A percentile compares a stretch with the other conserved stretches of the same genome.
Conservation (phyloP, 352 stramenopile genomes). For the Phytophthora palmivora region DNA sequence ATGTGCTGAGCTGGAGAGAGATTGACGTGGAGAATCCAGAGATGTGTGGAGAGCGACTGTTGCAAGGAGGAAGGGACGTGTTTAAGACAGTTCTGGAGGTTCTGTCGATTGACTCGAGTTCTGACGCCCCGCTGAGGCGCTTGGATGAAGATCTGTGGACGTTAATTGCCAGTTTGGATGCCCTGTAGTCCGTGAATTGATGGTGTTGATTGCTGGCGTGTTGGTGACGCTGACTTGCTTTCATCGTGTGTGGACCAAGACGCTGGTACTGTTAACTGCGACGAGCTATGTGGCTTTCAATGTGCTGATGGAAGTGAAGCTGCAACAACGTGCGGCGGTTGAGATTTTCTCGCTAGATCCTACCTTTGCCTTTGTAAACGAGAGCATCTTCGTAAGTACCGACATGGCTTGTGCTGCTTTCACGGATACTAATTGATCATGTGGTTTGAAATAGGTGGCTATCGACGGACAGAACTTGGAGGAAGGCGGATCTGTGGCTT, state of each 20-base stretch:
- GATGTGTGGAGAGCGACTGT: constrained; percentile 32
- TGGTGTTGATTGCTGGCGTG: constrained; percentile 13
- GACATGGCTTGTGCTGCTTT: neutral
- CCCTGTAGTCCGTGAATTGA: constrained; percentile 29
- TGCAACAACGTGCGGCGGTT: constrained; percentile 60
- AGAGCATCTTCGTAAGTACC: constrained; percentile 78
- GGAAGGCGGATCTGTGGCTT: constrained; percentile 69
- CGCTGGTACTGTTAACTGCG: constrained; percentile 49
- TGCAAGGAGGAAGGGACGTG: constrained; percentile 23
- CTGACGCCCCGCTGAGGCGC: constrained; percentile 22
- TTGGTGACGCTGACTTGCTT: constrained; percentile 56
- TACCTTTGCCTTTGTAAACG: constrained; percentile 81
- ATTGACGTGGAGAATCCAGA: constrained; percentile 31
- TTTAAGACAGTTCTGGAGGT: constrained; percentile 13
- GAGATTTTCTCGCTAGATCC: constrained; percentile 78
- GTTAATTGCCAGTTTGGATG: constrained; percentile 40
- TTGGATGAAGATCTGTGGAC: constrained; percentile 39
- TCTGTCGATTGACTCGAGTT: constrained; percentile 13
- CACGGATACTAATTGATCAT: constrained; percentile 1
- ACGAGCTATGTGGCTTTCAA: constrained; percentile 41
- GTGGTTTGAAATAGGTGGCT: constrained; percentile 50
- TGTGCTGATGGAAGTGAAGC: constrained; percentile 45
- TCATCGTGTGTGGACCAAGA: constrained; percentile 68
- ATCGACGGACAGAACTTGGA: constrained; percentile 87
- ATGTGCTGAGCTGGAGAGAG: constrained; percentile 28